Conservation (phyloP, 495 filamentous ascomycete species). For the Xylaria curta region DNA sequence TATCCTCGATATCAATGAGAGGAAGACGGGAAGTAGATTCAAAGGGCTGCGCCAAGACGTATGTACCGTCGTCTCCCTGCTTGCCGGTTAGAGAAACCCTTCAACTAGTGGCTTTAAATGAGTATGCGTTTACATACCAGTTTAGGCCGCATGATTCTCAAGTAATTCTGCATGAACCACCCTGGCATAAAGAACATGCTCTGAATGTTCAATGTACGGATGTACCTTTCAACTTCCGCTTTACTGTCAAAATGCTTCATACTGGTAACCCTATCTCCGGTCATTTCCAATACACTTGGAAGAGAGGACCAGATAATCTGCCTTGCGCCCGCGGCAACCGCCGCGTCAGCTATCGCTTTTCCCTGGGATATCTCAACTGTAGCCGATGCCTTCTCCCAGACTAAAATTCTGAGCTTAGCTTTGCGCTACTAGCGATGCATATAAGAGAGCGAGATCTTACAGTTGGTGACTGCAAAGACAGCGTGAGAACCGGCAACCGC, state of each 20-base stretch:
- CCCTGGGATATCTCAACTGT: background rate
- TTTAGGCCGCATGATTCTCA: background rate
- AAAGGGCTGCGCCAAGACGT: background rate
- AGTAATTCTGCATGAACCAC: slow-evolving; percentile 3
- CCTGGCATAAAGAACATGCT: slow-evolving; percentile 3
- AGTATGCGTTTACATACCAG: background rate
- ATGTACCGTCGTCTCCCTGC: background rate
- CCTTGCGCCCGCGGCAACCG: background rate
- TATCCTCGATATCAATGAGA: background rate
- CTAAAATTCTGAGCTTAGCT: background rate
- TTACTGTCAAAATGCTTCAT: background rate
- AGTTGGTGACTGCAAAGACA: background rate
- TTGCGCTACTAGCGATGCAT: background rate
- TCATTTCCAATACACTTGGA: background rate
- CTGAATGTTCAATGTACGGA: background rate
- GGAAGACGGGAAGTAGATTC: background rate
- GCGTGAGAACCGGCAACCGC: slow-evolving; percentile 3
- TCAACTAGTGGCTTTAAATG: background rate
- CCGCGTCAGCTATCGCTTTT: slow-evolving; percentile 1
- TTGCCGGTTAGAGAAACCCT: background rate
- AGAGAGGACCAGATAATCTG: slow-evolving; percentile 5
- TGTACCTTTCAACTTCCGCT: background rate
- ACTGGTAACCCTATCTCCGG: background rate
- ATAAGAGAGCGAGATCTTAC: background rate
- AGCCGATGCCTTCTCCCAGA: background rate